Conservation (phyloP, 2,329 filamentous ascomycete genomes). For the Fusarium domesticum region DNA sequence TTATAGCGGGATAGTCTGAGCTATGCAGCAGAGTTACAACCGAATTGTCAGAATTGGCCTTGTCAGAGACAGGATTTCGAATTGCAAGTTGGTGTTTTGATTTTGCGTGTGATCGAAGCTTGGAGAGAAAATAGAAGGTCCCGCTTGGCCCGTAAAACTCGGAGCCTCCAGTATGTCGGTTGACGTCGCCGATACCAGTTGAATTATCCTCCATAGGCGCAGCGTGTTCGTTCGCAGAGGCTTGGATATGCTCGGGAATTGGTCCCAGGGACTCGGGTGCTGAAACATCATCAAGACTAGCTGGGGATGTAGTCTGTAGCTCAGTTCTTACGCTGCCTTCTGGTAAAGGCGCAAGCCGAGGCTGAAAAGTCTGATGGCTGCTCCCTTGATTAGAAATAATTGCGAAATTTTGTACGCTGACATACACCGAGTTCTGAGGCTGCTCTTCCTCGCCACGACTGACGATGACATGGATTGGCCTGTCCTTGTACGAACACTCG, state of each 20-base stretch:
- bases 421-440: not conserved
- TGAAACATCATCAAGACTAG: not conserved
- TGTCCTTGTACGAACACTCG: slow-evolving; percentile 7
- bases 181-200: slow-evolving; percentile 9
- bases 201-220: not conserved
- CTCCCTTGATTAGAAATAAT: too few relatives aligned
- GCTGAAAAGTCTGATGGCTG: too few relatives aligned
- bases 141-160: slow-evolving; percentile 9
- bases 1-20: too few relatives aligned
- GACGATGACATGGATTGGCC: not conserved
- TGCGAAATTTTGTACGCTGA: too few relatives aligned
- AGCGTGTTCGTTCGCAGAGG: not conserved
- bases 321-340: too few relatives aligned
- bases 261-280: too few relatives aligned
- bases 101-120: slow-evolving; percentile 5
- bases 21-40: slow-evolving; percentile 10
- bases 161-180: slow-evolving; percentile 9
- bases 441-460: not conserved
- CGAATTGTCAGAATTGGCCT: slow-evolving; percentile 1
- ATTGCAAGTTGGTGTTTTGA: not conserved
- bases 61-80: not conserved
- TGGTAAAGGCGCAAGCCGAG: too few relatives aligned
- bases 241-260: too few relatives aligned
- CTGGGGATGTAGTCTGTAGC: slow-evolving; percentile 1
- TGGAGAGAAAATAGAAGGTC: slow-evolving; percentile 11